phyloP scores from a whole-genome alignment of 306 rosid genomes.

The Acacia melanoxylon region DNA sequence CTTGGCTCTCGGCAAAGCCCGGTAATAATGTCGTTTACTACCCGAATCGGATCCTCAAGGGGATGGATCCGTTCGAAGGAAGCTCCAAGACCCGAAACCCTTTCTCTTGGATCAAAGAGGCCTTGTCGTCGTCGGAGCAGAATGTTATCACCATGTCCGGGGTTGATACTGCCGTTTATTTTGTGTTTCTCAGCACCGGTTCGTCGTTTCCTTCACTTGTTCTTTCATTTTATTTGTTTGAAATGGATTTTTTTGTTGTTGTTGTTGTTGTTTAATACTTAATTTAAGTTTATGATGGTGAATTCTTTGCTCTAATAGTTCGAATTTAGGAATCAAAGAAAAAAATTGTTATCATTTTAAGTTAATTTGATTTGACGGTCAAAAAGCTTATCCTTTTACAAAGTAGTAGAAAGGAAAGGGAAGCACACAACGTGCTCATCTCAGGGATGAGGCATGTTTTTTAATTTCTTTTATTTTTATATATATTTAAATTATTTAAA shows the following conservation, averaged over 20 bases:
- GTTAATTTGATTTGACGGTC: background rate
- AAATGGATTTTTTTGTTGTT: background rate
- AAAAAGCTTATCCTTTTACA: background rate
- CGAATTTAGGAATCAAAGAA: background rate
- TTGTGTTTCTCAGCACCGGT: conserved; percentile 85
- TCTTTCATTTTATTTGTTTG: background rate
- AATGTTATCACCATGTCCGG: conserved; percentile 76
- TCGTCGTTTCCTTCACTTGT: conserved; percentile 8
- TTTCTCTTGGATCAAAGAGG: conserved; percentile 82
- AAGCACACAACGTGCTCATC: too few relatives aligned
- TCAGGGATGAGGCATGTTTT: too few relatives aligned
- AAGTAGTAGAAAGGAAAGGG: background rate
- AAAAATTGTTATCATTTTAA: background rate
- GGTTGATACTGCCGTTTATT: conserved; percentile 91
- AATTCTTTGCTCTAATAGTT: background rate
- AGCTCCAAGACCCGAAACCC: conserved; percentile 64
- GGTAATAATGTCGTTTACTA: conserved; percentile 79
- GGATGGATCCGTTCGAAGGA: conserved; percentile 64
- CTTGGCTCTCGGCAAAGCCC: conserved; percentile 61
- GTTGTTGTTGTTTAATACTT: background rate
- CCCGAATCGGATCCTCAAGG: conserved; percentile 82
- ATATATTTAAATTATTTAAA: too few relatives aligned
- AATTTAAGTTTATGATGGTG: background rate
- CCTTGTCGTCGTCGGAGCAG: conserved; percentile 63
- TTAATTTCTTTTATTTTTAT: too few relatives aligned